A percentile compares a stretch with the other conserved stretches of the same genome.
phyloP scores from a whole-genome alignment of 2,329 filamentous ascomycete species.

The Davidsoniella australis region DNA sequence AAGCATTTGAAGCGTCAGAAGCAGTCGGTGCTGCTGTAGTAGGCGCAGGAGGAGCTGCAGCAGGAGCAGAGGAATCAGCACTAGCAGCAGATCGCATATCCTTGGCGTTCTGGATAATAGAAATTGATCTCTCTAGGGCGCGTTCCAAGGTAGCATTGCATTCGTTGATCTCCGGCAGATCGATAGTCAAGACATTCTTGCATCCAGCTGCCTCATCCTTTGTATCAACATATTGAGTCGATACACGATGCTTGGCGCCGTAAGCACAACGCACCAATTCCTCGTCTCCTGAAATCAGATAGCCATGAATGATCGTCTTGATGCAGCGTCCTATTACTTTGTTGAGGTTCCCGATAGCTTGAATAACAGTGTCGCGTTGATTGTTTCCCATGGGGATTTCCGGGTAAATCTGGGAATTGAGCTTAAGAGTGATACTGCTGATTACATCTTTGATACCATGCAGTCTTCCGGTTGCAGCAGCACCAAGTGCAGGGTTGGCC shows the following conservation, averaged over 20 bases:
- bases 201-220: not conserved
- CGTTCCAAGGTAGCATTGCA: not conserved
- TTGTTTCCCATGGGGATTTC: not conserved
- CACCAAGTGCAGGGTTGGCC: not conserved
- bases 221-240: not conserved
- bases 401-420: not conserved
- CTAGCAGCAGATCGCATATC: not conserved
- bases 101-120: not conserved
- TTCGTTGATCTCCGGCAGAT: not conserved
- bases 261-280: not conserved
- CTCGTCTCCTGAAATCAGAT: too few relatives aligned
- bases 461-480: not conserved
- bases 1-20: not conserved
- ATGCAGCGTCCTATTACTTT: too few relatives aligned
- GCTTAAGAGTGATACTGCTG: not conserved
- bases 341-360: too few relatives aligned
- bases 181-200: slow-evolving; percentile 1
- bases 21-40: not conserved
- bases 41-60: not conserved
- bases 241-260: not conserved
- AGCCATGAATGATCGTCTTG: too few relatives aligned
- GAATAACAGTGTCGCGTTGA: too few relatives aligned
- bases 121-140: not conserved
- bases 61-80: not conserved
- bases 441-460: not conserved